Conservation (phyloP, 2,329 filamentous ascomycete species). For the Hymenoscyphus albidus region DNA sequence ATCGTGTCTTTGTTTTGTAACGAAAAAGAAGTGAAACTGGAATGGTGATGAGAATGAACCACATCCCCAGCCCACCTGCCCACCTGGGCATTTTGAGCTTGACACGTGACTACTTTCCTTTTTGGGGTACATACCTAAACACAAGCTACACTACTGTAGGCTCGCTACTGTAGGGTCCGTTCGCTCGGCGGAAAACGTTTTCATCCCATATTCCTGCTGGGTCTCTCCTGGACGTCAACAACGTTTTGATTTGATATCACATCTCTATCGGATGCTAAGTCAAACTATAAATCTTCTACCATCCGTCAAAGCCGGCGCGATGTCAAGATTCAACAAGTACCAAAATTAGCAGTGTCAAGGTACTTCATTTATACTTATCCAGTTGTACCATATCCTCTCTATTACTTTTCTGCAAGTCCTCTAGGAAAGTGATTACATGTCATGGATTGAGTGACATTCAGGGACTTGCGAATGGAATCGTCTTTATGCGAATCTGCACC, state of each 20-base stretch:
- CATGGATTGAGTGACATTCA: too few species aligned
- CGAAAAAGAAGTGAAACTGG: background rate
- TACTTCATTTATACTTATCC: too few species aligned
- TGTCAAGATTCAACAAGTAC: background rate
- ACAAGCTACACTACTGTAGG: too few species aligned
- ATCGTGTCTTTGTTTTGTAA: background rate
- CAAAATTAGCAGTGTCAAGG: background rate
- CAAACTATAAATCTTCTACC: background rate
- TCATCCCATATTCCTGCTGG: background rate
- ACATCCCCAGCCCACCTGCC: background rate
- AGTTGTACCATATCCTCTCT: too few species aligned
- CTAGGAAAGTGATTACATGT: too few species aligned
- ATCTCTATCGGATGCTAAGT: background rate
- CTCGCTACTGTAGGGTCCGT: background rate
- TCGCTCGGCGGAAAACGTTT: background rate
- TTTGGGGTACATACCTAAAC: background rate
- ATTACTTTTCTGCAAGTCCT: too few species aligned
- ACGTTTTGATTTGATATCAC: background rate
- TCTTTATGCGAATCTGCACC: too few species aligned
- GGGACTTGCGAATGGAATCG: too few species aligned
- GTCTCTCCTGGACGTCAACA: background rate
- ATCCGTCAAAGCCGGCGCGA: background rate
- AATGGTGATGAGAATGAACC: background rate
- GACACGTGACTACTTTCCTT: background rate
- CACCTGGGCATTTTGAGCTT: background rate